These are phyloP conservation scores for Xylaria cubensis DNA, from an alignment of 495 filamentous ascomycete species.

Conservation along the genomic window DNA sequence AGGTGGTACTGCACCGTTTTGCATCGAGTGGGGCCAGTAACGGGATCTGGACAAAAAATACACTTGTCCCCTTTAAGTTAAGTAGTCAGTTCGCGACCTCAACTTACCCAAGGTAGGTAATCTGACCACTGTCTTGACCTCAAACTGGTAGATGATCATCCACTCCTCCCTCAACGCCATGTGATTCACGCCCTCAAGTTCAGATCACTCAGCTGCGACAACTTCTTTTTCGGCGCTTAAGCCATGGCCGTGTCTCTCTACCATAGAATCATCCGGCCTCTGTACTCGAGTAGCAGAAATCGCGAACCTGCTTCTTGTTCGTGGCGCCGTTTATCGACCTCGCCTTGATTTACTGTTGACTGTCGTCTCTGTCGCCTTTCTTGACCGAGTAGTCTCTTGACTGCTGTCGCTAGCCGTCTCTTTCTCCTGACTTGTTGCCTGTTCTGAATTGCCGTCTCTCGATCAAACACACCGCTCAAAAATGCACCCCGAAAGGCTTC, in stretches of 20 bases:
- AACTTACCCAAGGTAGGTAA: no score
- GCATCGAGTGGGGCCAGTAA: background rate
- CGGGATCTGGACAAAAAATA: background rate
- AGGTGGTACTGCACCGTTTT: no score
- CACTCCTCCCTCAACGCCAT: background rate
- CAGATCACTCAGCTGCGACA: background rate
- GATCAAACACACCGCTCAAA: background rate
- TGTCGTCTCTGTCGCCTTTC: background rate
- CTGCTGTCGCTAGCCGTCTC: no score
- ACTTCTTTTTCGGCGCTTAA: background rate
- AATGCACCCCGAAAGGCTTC: constrained; percentile 28
- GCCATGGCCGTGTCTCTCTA: constrained; percentile 21
- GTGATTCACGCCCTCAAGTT: constrained; percentile 4
- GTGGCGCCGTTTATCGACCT: background rate
- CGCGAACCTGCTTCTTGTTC: background rate
- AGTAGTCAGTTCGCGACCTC: background rate
- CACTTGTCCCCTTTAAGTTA: background rate
- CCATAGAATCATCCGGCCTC: background rate
- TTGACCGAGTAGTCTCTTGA: no score
- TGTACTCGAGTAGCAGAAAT: background rate
- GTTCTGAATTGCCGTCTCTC: no score
- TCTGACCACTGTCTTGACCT: no score
- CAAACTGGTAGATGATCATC: background rate
- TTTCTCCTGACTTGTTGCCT: no score
- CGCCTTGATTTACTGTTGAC: background rate